Evolutionary conservation across 2,329 filamentous ascomycete species (phyloP).

Genomic region (Harringtonia aguacate): DNA sequence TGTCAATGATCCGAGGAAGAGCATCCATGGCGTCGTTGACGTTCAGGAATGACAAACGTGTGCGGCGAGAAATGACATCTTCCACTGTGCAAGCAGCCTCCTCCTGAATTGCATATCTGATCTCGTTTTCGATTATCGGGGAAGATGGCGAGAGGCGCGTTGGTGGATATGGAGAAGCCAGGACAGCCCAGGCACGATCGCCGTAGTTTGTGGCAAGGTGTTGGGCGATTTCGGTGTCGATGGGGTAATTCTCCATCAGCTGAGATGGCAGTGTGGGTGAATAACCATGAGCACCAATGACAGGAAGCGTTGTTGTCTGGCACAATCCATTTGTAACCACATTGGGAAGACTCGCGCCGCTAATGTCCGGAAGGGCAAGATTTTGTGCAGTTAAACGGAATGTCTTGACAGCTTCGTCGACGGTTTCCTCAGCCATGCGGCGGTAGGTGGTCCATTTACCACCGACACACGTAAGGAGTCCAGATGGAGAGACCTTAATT

Average conservation of each 20-base stretch:
- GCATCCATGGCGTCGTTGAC: conserved; percentile 83
- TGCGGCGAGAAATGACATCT: conserved; percentile 77
- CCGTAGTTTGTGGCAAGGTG: conserved; percentile 83
- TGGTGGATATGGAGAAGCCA: conserved; percentile 70
- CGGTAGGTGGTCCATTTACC: conserved; percentile 87
- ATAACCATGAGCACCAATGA: conserved; percentile 67
- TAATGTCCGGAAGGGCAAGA: conserved; percentile 49
- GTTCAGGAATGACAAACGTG: conserved; percentile 79
- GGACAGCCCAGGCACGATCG: conserved; percentile 86
- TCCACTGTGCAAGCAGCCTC: conserved; percentile 89
- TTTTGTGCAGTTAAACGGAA: conserved; percentile 48
- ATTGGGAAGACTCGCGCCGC: conserved; percentile 43
- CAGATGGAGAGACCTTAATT: conserved; percentile 61
- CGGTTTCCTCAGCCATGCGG: conserved; percentile 78
- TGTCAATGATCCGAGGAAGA: conserved; percentile 73
- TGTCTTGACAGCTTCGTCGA: conserved; percentile 62
- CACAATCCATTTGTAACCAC: conserved; percentile 56
- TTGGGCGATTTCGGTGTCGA: conserved; percentile 90
- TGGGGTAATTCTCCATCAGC: conserved; percentile 83
- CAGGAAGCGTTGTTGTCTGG: conserved; percentile 61
- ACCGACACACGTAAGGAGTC: conserved; percentile 68
- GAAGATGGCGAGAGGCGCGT: conserved; percentile 64
- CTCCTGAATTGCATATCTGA: conserved; percentile 76
- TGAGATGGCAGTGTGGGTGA: conserved; percentile 81
- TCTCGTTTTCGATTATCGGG: conserved; percentile 84